Percentiles rank a stretch among this genome's conserved stretches.
phyloP scores from a whole-genome alignment of 2,329 filamentous ascomycete species.

The Madurella fahalii region DNA sequence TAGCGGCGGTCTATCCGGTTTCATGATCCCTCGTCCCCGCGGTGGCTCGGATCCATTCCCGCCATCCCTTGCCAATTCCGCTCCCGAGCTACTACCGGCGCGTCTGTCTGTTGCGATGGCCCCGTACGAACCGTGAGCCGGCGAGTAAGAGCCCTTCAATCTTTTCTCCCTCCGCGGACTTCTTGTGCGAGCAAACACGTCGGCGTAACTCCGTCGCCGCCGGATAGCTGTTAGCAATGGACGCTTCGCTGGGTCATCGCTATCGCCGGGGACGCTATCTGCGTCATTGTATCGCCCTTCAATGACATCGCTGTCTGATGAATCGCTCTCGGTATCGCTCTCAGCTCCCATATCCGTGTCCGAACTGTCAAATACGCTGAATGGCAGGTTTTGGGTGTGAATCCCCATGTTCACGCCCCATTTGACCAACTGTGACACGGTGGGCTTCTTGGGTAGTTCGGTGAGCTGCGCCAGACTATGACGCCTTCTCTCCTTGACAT shows the following conservation, averaged over 20 bases:
- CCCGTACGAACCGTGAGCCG: constrained; percentile 22
- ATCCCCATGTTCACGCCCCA: constrained; percentile 68
- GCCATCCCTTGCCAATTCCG: not conserved
- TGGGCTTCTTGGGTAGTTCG: constrained; percentile 59
- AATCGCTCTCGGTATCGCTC: constrained; percentile 26
- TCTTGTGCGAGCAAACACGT: constrained; percentile 33
- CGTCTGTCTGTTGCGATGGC: constrained; percentile 19
- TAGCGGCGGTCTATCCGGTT: constrained; percentile 21
- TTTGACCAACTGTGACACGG: constrained; percentile 46
- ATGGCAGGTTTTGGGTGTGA: constrained; percentile 67
- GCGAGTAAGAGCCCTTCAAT: constrained; percentile 13
- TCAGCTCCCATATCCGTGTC: constrained; percentile 21
- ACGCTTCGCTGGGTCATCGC: constrained; percentile 33
- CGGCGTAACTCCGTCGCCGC: constrained; percentile 41
- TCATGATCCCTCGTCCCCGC: constrained; percentile 11
- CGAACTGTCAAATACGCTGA: constrained; percentile 50
- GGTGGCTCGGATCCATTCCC: constrained; percentile 1
- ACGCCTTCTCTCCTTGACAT: constrained; percentile 32
- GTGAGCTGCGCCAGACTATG: constrained; percentile 56
- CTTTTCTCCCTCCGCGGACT: constrained; percentile 25
- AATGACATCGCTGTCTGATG: constrained; percentile 19
- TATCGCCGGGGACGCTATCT: constrained; percentile 40
- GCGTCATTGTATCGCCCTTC: constrained; percentile 36
- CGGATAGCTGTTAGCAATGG: constrained; percentile 25
- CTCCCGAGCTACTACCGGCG: not conserved